Percentiles rank a stretch among this genome's conserved stretches.
Conservation (phyloP, 1,284 basidiomycete species). For the Rhodotorula mucilaginosa region DNA sequence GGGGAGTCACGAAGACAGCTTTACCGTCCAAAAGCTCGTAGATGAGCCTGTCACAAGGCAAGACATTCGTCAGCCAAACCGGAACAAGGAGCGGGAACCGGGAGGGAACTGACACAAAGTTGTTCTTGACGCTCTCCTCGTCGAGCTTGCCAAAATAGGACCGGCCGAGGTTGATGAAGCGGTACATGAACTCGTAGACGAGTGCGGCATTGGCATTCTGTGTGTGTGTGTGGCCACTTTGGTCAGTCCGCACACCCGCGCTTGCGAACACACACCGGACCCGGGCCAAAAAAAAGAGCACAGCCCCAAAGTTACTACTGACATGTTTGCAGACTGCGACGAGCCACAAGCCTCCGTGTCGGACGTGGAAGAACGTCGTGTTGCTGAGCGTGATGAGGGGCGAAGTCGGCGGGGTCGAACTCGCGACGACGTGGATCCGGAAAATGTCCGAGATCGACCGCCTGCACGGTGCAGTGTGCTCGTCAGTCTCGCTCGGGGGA, state of each 20-base stretch:
- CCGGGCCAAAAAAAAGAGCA: not conserved
- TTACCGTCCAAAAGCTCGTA: constrained; percentile 92
- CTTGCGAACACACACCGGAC: not conserved
- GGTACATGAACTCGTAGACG: constrained; percentile 96
- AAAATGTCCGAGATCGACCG: constrained; percentile 97
- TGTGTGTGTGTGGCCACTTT: constrained; percentile 21
- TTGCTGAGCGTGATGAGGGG: constrained; percentile 97
- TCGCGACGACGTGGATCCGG: constrained; percentile 92
- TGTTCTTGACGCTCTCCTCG: constrained; percentile 97
- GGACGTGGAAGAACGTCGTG: constrained; percentile 63
- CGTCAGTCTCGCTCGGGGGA: not conserved
- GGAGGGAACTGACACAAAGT: constrained; percentile 65
- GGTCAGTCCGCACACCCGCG: not conserved
- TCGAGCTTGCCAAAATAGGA: constrained; percentile 97
- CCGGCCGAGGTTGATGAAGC: constrained; percentile 87
- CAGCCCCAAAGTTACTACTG: constrained; percentile 44
- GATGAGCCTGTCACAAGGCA: constrained; percentile 56
- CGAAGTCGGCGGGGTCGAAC: constrained; percentile 69
- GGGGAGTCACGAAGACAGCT: constrained; percentile 36
- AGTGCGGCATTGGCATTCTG: constrained; percentile 96
- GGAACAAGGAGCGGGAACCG: not conserved
- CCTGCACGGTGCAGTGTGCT: constrained; percentile 53
- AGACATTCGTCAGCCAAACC: too few species aligned
- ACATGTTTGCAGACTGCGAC: constrained; percentile 59
- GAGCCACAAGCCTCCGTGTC: constrained; percentile 54